phyloP scores from a whole-genome alignment of 768 basidiomycete genomes.

The Naganishia kalamii region DNA sequence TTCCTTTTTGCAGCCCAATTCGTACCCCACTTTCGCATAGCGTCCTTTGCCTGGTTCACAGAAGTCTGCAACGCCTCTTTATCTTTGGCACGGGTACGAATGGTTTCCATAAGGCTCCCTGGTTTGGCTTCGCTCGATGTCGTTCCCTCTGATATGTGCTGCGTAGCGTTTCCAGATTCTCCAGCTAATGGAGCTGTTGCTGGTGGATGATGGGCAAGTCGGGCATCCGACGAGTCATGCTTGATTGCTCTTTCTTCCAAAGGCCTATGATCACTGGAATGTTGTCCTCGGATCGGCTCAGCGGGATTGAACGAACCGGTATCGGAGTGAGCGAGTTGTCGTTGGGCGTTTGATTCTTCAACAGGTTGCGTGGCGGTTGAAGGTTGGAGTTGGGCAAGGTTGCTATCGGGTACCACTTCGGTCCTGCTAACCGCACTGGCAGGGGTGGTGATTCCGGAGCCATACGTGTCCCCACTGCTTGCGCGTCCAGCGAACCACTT shows the following conservation, averaged over 20 bases:
- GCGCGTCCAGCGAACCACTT: constrained; percentile 30
- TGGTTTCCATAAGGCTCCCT: constrained; percentile 68
- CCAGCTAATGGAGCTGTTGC: background rate
- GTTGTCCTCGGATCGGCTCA: too few relatives aligned
- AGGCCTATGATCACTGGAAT: too few relatives aligned
- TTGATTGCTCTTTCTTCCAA: too few relatives aligned
- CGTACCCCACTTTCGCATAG: constrained; percentile 85
- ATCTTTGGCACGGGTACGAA: constrained; percentile 60
- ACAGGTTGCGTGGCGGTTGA: too few relatives aligned
- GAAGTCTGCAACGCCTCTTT: constrained; percentile 79
- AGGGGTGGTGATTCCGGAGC: background rate
- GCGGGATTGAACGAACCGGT: too few relatives aligned
- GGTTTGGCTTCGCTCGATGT: constrained; percentile 28
- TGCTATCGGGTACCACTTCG: background rate
- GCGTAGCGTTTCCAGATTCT: background rate
- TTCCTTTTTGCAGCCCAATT: constrained; percentile 57
- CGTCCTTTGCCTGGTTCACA: constrained; percentile 61
- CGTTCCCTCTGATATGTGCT: background rate
- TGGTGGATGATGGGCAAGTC: too few relatives aligned
- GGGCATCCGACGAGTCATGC: too few relatives aligned
- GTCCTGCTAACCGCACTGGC: too few relatives aligned
- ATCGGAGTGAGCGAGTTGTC: too few relatives aligned
- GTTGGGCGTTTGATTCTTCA: too few relatives aligned
- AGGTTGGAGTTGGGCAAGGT: too few relatives aligned
- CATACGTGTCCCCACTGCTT: background rate